Percentiles rank a stretch among this genome's conserved stretches.
phyloP scores from a whole-genome alignment of 2,329 filamentous ascomycete species.

The Colletotrichum falcatum region DNA sequence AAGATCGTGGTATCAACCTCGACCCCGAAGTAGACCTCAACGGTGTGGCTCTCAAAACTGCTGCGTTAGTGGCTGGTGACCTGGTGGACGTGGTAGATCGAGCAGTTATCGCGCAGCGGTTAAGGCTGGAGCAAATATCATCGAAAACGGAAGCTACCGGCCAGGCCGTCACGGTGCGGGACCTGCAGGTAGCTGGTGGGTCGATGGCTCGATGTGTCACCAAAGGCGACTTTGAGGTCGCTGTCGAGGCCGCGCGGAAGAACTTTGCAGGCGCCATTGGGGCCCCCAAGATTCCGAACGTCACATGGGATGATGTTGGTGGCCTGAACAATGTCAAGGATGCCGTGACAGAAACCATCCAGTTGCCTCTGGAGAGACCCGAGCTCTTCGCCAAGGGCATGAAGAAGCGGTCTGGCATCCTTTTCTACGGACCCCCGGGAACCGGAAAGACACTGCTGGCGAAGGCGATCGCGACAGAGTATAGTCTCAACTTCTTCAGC shows the following conservation, averaged over 20 bases:
- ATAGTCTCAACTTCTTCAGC: slow-evolving; percentile 93
- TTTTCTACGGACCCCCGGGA: slow-evolving; percentile 89
- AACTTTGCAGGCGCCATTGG: slow-evolving; percentile 98
- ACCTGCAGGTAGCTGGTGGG: slow-evolving; percentile 91
- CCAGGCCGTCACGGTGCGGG: slow-evolving; percentile 73
- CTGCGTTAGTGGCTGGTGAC: slow-evolving; percentile 93
- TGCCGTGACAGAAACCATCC: slow-evolving; percentile 96
- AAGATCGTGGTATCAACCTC: slow-evolving; percentile 80
- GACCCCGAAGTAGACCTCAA: slow-evolving; percentile 86
- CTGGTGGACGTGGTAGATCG: slow-evolving; percentile 94
- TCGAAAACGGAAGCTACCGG: slow-evolving; percentile 54
- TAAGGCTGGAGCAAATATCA: slow-evolving; percentile 81
- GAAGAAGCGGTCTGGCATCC: slow-evolving; percentile 94
- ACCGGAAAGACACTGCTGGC: slow-evolving; percentile 94
- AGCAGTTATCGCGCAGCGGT: slow-evolving; percentile 80
- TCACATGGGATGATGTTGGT: slow-evolving; percentile 96
- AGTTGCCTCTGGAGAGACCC: slow-evolving; percentile 88
- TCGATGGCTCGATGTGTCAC: slow-evolving; percentile 82
- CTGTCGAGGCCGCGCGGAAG: slow-evolving; percentile 94
- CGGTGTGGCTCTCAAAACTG: slow-evolving; percentile 92
- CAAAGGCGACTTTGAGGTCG: slow-evolving; percentile 87
- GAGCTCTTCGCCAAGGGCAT: slow-evolving; percentile 97
- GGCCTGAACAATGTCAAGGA: slow-evolving; percentile 95
- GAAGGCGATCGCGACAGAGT: slow-evolving; percentile 93
- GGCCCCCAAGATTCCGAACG: slow-evolving; percentile 97